A percentile compares a stretch with the other conserved stretches of the same genome.
Evolutionary conservation across 352 stramenopile species (phyloP).

Genomic region (Hyaloperonospora brassicae): DNA sequence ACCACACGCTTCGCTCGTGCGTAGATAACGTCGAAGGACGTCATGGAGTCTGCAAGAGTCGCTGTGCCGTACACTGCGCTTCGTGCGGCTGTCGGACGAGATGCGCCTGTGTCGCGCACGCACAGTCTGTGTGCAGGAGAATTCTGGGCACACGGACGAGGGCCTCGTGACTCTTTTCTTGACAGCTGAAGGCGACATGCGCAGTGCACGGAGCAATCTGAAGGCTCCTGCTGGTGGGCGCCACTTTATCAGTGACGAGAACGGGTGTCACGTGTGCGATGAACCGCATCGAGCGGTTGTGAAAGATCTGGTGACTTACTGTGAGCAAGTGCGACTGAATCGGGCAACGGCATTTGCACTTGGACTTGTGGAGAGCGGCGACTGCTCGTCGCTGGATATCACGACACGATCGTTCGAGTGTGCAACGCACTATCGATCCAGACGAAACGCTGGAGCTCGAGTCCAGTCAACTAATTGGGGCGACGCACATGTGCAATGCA

Average conservation of each 20-base stretch:
- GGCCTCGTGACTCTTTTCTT: conserved; percentile 98
- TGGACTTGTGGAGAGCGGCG: conserved; percentile 75
- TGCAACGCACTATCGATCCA: conserved; percentile 78
- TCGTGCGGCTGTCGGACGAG: conserved; percentile 91
- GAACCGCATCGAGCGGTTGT: conserved; percentile 91
- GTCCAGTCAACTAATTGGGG: conserved; percentile 86
- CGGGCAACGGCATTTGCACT: conserved; percentile 68
- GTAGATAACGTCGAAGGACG: conserved; percentile 98
- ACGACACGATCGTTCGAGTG: conserved; percentile 96
- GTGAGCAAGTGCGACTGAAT: conserved; percentile 77
- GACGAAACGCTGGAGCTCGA: conserved; percentile 81
- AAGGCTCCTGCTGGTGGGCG: conserved; percentile 95
- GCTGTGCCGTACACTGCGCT: conserved; percentile 97
- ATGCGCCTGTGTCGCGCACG: conserved; percentile 92
- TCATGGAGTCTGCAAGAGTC: conserved; percentile 99
- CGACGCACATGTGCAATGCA: conserved; percentile 93
- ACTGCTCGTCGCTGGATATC: conserved; percentile 95
- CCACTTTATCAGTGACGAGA: conserved; percentile 89
- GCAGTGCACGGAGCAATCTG: conserved; percentile 98
- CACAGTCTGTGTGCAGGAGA: conserved; percentile 90
- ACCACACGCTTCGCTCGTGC: conserved; percentile 97
- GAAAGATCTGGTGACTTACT: conserved; percentile 56
- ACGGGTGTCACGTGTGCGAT: conserved; percentile 94
- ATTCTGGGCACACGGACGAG: conserved; percentile 81
- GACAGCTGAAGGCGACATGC: conserved; percentile 98